Percentiles rank a stretch among this genome's conserved stretches.
These are phyloP conservation scores for Sclerotinia sclerotiorum DNA, from an alignment of 2,329 filamentous ascomycete genomes.

Conservation along the genomic window DNA sequence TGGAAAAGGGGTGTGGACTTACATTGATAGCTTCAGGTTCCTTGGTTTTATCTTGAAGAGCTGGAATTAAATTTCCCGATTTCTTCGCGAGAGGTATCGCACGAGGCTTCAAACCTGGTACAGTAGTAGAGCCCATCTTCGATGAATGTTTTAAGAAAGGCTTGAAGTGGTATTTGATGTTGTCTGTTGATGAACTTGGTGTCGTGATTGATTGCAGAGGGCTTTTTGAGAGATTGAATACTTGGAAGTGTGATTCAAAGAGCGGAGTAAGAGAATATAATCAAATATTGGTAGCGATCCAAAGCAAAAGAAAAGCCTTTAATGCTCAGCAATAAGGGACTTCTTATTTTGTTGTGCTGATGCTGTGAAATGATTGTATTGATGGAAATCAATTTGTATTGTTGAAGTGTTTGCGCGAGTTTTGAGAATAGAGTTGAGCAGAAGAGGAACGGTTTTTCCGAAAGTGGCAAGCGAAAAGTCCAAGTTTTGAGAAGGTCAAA, in stretches of 20 bases:
- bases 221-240: not conserved
- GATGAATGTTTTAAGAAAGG: not conserved
- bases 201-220: not conserved
- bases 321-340: conserved; percentile 1
- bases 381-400: not conserved
- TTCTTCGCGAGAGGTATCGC: not conserved
- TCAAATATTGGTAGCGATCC: conserved; percentile 4
- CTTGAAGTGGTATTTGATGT: not conserved
- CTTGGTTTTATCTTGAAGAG: not conserved
- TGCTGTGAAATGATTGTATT: not conserved
- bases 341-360: conserved; percentile 1
- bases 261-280: not conserved
- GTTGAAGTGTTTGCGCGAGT: conserved; percentile 9
- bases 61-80: not conserved
- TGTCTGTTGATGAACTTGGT: not conserved
- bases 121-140: not conserved
- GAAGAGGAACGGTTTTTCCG: not conserved
- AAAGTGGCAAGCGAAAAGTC: conserved; percentile 12
- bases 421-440: not conserved
- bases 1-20: not conserved
- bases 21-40: not conserved
- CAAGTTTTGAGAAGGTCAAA: not conserved
- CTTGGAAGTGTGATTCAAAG: not conserved
- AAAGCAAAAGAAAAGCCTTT: conserved; percentile 7
- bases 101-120: not conserved